Evolutionary conservation across 164 flowering plant species (phyloP).

Genomic region (Sedum album): DNA sequence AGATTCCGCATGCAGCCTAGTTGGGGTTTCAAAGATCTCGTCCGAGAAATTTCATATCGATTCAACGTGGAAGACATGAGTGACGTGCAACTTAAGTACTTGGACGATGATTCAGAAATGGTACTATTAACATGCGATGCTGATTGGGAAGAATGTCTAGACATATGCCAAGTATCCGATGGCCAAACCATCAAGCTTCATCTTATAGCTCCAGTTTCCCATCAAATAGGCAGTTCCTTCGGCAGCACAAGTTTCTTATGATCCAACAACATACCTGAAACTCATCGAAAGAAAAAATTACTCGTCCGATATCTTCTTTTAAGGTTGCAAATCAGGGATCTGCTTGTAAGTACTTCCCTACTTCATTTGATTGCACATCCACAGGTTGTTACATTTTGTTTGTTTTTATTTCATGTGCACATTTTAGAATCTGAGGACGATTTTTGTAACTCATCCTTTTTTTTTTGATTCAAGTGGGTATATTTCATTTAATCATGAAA

Average conservation of each 20-base stretch:
- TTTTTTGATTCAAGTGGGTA: too few species aligned
- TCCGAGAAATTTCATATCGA: slow-evolving; percentile 22
- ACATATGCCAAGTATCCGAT: slow-evolving; percentile 21
- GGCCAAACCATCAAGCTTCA: slow-evolving; percentile 23
- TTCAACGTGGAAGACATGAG: slow-evolving; percentile 21
- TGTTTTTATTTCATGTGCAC: too few species aligned
- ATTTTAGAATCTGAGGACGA: too few species aligned
- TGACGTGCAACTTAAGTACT: slow-evolving; percentile 27
- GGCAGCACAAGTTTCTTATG: slow-evolving; percentile 22
- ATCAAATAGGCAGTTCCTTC: slow-evolving; percentile 22
- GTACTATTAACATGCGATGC: slow-evolving; percentile 35
- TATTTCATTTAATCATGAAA: too few species aligned
- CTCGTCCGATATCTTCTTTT: too few species aligned
- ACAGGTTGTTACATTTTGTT: too few species aligned
- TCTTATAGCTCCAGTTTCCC: slow-evolving; percentile 20
- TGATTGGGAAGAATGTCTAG: slow-evolving; percentile 36
- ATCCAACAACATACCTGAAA: neutral
- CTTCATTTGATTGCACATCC: too few species aligned
- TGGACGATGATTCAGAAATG: slow-evolving; percentile 41
- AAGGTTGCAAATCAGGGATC: too few species aligned
- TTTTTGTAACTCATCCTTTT: too few species aligned
- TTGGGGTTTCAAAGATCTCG: slow-evolving; percentile 23
- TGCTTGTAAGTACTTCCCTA: too few species aligned
- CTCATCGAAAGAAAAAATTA: too few species aligned
- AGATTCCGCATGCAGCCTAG: slow-evolving; percentile 24